Conservation (phyloP, 192 early-diverging fungal species). For the Mortierella hygrophila region DNA sequence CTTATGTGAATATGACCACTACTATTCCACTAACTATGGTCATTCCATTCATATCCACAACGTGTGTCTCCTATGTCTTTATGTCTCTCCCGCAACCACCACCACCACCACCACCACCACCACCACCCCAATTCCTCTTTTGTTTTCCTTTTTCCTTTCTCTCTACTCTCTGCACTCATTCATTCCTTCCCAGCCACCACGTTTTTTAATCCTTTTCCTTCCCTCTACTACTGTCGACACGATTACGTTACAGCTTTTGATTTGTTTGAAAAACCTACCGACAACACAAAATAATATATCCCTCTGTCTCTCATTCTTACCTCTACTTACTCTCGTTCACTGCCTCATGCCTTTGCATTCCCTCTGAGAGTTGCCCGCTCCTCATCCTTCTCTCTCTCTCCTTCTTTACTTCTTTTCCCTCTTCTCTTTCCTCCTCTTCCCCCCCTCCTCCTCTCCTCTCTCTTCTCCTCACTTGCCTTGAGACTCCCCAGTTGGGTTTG, state of each 20-base stretch:
- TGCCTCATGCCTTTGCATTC: neutral
- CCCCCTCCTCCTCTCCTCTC: neutral
- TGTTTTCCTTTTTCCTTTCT: neutral
- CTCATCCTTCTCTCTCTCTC: conserved; percentile 4
- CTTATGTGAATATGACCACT: too few relatives aligned
- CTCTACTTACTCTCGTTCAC: neutral
- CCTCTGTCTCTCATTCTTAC: neutral
- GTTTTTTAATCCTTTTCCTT: neutral
- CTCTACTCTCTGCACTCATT: neutral
- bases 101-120: neutral
- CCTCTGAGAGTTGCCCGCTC: neutral
- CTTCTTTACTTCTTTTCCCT: neutral
- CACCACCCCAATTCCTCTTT: neutral
- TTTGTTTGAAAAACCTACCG: neutral
- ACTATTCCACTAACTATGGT: neutral
- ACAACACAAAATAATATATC: neutral
- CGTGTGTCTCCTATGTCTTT: neutral
- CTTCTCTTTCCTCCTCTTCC: neutral
- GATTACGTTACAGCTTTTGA: neutral
- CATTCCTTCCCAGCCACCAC: neutral
- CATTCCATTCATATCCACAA: neutral
- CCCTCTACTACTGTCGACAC: neutral
- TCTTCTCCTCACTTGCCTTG: neutral
- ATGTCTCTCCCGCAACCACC: neutral
- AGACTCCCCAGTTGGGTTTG: neutral